Evolutionary conservation across 1,284 basidiomycete genomes (phyloP).

Genomic region (Mycosarcoma maydis): DNA sequence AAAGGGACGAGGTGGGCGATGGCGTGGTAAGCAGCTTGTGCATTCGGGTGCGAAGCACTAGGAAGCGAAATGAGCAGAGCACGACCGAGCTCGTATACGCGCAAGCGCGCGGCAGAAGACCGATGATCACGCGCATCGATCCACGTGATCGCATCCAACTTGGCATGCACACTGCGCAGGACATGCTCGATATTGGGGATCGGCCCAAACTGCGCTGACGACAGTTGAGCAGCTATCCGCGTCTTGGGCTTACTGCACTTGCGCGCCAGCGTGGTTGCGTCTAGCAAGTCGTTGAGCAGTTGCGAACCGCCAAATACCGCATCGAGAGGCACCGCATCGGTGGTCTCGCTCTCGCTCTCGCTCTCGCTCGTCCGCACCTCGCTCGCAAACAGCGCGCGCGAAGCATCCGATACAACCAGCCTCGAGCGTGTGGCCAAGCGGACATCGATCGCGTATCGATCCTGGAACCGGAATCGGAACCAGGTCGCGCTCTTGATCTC

Average conservation of each 20-base stretch:
- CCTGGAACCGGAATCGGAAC: conserved; percentile 78
- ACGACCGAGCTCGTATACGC: conserved; percentile 24
- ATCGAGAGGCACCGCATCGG: background rate
- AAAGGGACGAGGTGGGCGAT: conserved; percentile 8
- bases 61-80: conserved; percentile 27
- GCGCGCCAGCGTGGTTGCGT: background rate
- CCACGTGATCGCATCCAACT: background rate
- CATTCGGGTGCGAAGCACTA: background rate
- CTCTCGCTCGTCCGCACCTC: background rate
- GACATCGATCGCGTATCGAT: conserved; percentile 80
- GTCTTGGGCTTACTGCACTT: too few species aligned
- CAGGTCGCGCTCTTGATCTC: conserved; percentile 81
- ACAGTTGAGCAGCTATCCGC: too few species aligned
- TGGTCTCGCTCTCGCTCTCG: background rate
- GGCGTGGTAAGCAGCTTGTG: background rate
- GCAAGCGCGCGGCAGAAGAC: background rate
- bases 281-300: conserved; percentile 15
- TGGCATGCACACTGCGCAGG: conserved; percentile 7
- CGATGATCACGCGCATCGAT: too few species aligned
- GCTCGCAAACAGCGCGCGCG: conserved; percentile 33
- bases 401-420: conserved; percentile 39
- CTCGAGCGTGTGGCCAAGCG: conserved; percentile 76
- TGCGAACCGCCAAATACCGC: conserved; percentile 21
- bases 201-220: conserved; percentile 35
- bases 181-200: conserved; percentile 32